Percentiles rank a stretch among this genome's conserved stretches.
These are phyloP conservation scores for Alternaria sp. DNA, from an alignment of 2,329 filamentous ascomycete genomes.

Conservation along the genomic window DNA sequence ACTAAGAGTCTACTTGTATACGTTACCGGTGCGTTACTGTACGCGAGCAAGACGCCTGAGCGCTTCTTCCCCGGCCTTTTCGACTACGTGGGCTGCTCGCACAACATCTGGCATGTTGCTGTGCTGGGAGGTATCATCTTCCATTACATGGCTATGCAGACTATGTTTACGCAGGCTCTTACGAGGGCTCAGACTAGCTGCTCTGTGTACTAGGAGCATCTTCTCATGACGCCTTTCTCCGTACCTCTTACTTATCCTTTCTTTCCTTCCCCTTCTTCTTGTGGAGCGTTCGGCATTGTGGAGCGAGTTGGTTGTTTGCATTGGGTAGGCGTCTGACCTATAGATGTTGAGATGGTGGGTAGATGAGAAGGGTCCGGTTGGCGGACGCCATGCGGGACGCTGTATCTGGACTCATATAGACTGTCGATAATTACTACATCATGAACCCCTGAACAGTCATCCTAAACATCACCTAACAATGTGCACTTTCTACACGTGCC, in stretches of 20 bases:
- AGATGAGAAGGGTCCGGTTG: neutral
- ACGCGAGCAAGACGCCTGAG: constrained; percentile 91
- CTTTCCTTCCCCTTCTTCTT: neutral
- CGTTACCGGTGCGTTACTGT: constrained; percentile 80
- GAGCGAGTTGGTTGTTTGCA: constrained; percentile 10
- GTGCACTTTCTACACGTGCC: neutral
- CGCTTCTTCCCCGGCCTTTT: constrained; percentile 92
- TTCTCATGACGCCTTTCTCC: neutral
- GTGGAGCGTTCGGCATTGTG: constrained; percentile 7
- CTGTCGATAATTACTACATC: neutral
- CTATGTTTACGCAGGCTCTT: constrained; percentile 75
- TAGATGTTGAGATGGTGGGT: neutral
- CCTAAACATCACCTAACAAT: neutral
- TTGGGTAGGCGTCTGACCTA: neutral
- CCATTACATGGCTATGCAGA: constrained; percentile 94
- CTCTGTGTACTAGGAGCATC: constrained; percentile 33
- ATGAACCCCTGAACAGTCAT: neutral
- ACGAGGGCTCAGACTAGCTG: constrained; percentile 42
- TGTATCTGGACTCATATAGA: neutral
- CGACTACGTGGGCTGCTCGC: constrained; percentile 92
- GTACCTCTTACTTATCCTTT: neutral
- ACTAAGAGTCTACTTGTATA: constrained; percentile 87
- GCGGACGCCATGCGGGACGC: neutral
- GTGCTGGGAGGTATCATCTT: constrained; percentile 96
- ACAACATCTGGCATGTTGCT: constrained; percentile 97